phyloP scores from a whole-genome alignment of 2,329 filamentous ascomycete genomes.

The Colletotrichum lupini region DNA sequence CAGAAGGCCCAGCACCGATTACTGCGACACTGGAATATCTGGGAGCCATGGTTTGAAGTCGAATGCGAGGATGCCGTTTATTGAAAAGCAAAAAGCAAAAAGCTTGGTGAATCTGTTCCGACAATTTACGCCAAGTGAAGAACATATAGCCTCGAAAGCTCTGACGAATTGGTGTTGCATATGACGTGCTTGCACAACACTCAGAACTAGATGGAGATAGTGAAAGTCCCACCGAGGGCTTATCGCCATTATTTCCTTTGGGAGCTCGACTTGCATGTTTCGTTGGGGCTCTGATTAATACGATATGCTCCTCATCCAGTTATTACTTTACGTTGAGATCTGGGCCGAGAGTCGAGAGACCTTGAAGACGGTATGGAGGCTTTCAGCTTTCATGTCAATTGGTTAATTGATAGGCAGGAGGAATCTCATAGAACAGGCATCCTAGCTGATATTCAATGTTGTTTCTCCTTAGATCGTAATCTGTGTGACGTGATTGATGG shows the following conservation, averaged over 20 bases:
- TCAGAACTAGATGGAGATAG: neutral
- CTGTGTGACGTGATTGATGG: neutral
- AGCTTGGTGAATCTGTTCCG: too few relatives aligned
- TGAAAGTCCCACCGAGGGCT: neutral
- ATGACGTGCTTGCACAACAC: constrained; percentile 8
- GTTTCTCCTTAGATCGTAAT: neutral
- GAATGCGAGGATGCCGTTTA: too few relatives aligned
- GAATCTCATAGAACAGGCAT: too few relatives aligned
- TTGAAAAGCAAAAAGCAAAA: neutral
- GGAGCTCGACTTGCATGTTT: too few relatives aligned
- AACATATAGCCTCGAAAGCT: neutral
- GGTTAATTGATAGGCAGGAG: too few relatives aligned
- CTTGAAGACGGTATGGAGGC: too few relatives aligned
- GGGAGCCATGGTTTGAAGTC: constrained; percentile 2
- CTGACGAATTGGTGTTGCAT: constrained; percentile 3
- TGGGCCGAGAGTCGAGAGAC: too few relatives aligned
- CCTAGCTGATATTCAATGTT: neutral
- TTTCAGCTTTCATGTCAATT: too few relatives aligned
- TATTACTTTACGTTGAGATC: too few relatives aligned
- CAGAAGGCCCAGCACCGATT: constrained; percentile 67
- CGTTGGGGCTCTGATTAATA: neutral
- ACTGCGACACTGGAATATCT: constrained; percentile 56
- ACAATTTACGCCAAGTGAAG: neutral
- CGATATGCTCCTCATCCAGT: too few relatives aligned
- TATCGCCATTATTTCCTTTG: neutral